A percentile compares a stretch with the other conserved stretches of the same genome.
Evolutionary conservation across 768 basidiomycete species (phyloP).

Genomic region (Hypholoma fasciculare): DNA sequence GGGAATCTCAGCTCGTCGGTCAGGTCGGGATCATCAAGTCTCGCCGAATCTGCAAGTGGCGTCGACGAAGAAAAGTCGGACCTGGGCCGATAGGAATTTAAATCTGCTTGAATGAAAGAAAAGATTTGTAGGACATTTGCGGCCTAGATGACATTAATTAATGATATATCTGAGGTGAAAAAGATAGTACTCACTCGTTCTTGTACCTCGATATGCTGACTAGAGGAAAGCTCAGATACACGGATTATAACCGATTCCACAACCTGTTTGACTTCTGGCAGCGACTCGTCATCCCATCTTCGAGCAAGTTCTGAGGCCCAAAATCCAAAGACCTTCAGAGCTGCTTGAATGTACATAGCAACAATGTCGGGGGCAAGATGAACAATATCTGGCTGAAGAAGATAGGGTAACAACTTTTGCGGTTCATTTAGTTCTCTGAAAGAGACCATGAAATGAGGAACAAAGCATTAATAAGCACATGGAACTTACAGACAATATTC

Average conservation of each 20-base stretch:
- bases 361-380: slow-evolving; percentile 63
- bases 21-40: slow-evolving; percentile 36
- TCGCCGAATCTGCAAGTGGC: slow-evolving; percentile 35
- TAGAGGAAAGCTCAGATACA: slow-evolving; percentile 58
- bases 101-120: slow-evolving; percentile 73
- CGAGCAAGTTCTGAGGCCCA: slow-evolving; percentile 80
- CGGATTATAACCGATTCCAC: slow-evolving; percentile 64
- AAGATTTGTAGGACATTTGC: slow-evolving; percentile 77
- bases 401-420: slow-evolving; percentile 67
- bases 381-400: slow-evolving; percentile 62
- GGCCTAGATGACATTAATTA: slow-evolving; percentile 48
- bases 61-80: slow-evolving; percentile 26
- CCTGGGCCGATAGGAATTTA: slow-evolving; percentile 53
- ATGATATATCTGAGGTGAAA: neutral
- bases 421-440: slow-evolving; percentile 77
- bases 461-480: neutral
- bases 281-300: slow-evolving; percentile 73
- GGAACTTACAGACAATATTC: slow-evolving; percentile 84
- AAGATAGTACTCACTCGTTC: slow-evolving; percentile 65
- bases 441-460: neutral
- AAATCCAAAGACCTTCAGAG: slow-evolving; percentile 82
- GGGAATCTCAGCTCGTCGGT: slow-evolving; percentile 64
- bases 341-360: slow-evolving; percentile 79
- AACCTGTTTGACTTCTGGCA: slow-evolving; percentile 61
- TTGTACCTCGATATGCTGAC: slow-evolving; percentile 84